phyloP scores from a whole-genome alignment of 2,329 filamentous ascomycete genomes.

The Trichoderma citrinoviride region DNA sequence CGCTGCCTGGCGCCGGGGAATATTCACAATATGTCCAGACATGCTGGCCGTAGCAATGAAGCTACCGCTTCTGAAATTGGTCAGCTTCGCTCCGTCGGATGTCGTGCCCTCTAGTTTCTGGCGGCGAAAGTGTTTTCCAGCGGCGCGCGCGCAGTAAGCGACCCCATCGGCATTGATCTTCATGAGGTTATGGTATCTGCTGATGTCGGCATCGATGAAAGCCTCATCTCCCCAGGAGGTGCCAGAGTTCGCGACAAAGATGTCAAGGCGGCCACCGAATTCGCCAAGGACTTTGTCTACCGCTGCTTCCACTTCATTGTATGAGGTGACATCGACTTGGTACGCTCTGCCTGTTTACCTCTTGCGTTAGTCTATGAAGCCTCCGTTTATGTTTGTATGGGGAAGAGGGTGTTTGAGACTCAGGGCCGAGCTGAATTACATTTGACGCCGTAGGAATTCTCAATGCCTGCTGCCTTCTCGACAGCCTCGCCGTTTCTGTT shows the following conservation, averaged over 20 bases:
- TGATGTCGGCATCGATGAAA: conserved; percentile 32
- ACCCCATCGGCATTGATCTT: conserved; percentile 70
- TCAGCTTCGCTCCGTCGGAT: neutral
- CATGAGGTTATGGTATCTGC: conserved; percentile 33
- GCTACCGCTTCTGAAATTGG: neutral
- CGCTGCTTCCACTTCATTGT: conserved; percentile 29
- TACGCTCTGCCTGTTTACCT: conserved; percentile 17
- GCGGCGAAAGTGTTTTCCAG: conserved; percentile 66
- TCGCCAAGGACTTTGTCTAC: conserved; percentile 32
- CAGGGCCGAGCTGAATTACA: neutral
- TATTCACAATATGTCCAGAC: conserved; percentile 73
- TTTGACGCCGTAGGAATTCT: neutral
- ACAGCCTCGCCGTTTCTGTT: neutral
- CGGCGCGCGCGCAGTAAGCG: conserved; percentile 72
- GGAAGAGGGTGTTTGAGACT: neutral
- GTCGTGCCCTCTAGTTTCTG: conserved; percentile 68
- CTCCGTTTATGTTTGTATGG: neutral
- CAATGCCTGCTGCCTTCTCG: neutral
- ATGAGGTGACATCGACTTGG: conserved; percentile 25
- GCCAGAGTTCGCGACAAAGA: conserved; percentile 38
- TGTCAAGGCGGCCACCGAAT: conserved; percentile 34
- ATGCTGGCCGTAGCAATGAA: conserved; percentile 62
- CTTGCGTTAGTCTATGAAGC: neutral
- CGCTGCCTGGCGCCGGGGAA: conserved; percentile 70
- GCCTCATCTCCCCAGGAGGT: conserved; percentile 6